Conservation (phyloP, 164 flowering plant genomes). For the Umbellularia californica region DNA sequence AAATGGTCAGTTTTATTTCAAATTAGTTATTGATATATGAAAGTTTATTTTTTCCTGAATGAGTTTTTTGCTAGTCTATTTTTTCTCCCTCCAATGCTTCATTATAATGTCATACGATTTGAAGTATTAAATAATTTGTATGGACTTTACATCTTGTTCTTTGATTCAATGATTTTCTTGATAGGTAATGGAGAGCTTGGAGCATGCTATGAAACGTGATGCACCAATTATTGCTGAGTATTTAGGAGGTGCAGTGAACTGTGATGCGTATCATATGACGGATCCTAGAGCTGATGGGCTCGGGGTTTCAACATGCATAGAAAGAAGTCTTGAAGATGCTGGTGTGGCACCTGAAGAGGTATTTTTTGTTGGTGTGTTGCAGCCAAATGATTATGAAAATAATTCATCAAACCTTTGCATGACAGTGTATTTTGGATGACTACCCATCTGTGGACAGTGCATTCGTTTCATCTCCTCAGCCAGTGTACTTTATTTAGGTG, state of each 20-base stretch:
- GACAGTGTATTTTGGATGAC: too few species aligned
- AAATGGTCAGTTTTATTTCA: too few species aligned
- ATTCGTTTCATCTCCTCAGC: too few species aligned
- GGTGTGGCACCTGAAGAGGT: constrained; percentile 97
- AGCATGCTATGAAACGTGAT: constrained; percentile 93
- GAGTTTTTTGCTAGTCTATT: too few species aligned
- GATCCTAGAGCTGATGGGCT: constrained; percentile 97
- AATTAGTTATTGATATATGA: too few species aligned
- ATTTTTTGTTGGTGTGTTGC: constrained; percentile 9
- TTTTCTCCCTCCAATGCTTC: not conserved
- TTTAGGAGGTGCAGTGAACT: constrained; percentile 86
- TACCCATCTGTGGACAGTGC: too few species aligned
- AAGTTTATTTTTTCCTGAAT: too few species aligned
- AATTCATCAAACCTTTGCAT: too few species aligned
- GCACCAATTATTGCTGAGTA: constrained; percentile 92
- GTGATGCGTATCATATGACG: constrained; percentile 98
- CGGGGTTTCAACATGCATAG: constrained; percentile 89
- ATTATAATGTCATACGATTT: not conserved
- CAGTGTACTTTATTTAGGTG: too few species aligned
- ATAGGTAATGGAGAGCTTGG: constrained; percentile 96
- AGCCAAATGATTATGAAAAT: too few species aligned
- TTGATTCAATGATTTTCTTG: constrained; percentile 5
- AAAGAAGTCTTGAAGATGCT: constrained; percentile 78
- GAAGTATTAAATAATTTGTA: not conserved
- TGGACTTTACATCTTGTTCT: not conserved